Conservation (phyloP, 139 green algal species). For the Pedinophyceae sp. region DNA sequence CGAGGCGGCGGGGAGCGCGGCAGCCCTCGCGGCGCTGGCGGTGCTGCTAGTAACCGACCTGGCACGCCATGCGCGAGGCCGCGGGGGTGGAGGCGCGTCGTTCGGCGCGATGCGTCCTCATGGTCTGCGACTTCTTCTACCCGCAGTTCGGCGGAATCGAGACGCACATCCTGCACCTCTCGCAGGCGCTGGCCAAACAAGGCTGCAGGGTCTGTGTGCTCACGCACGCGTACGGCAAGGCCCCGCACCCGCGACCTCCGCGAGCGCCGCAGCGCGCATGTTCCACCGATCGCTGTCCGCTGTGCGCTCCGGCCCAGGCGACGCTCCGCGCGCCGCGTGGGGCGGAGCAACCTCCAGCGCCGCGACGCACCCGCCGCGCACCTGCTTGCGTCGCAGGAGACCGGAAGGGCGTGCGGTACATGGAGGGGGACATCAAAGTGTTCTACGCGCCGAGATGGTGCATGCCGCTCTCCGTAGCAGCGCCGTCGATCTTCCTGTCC, state of each 20-base stretch:
- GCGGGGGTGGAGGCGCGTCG: no score
- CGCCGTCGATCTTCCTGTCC: neutral
- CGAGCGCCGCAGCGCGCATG: neutral
- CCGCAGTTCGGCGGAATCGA: constrained; percentile 89
- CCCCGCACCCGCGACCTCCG: neutral
- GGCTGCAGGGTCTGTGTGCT: constrained; percentile 19
- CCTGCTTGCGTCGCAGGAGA: constrained; percentile 6
- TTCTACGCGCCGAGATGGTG: neutral
- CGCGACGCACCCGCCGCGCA: neutral
- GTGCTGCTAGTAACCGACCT: no score
- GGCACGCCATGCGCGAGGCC: no score
- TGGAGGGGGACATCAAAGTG: constrained; percentile 86
- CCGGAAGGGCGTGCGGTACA: constrained; percentile 52
- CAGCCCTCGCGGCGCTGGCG: no score
- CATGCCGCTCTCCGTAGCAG: neutral
- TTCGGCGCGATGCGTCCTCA: constrained; percentile 40
- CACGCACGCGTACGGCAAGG: constrained; percentile 61
- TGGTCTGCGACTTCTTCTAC: constrained; percentile 97
- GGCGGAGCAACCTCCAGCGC: no score
- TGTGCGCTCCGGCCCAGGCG: no score
- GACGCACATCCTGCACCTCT: constrained; percentile 88
- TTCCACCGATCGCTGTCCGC: no score
- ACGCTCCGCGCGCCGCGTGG: no score
- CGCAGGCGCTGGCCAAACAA: constrained; percentile 23
- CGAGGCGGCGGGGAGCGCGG: no score